Evolutionary conservation across 202 grass and related monocot genomes (phyloP).

Genomic region (Saccharum hybrid): DNA sequence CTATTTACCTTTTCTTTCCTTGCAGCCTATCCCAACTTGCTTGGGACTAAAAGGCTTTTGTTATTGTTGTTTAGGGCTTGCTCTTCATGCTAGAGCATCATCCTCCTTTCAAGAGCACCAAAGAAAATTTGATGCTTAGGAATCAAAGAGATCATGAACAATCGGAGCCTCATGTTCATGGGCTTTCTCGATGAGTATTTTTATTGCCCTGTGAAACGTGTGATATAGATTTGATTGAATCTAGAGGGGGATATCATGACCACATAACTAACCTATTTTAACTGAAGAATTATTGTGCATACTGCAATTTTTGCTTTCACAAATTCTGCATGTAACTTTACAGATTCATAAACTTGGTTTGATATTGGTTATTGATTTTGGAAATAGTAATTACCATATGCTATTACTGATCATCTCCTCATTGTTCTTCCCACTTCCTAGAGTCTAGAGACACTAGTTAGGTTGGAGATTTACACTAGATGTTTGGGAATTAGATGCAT

Average conservation of each 20-base stretch:
- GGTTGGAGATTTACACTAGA: background rate
- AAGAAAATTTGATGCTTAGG: background rate
- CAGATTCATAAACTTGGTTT: constrained; percentile 1
- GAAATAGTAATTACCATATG: background rate
- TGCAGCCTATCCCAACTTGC: background rate
- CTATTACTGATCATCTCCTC: background rate
- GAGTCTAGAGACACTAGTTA: background rate
- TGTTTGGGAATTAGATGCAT: constrained; percentile 27
- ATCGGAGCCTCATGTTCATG: background rate
- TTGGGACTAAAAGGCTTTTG: background rate
- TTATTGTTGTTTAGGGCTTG: background rate
- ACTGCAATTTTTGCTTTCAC: background rate
- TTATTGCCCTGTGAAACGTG: background rate
- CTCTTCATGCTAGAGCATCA: constrained; percentile 13
- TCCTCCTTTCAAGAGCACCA: background rate
- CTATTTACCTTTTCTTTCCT: constrained; percentile 11
- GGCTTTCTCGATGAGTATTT: background rate
- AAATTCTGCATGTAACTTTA: background rate
- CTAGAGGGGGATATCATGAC: background rate
- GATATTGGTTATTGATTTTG: background rate
- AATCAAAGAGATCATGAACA: background rate
- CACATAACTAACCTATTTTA: background rate
- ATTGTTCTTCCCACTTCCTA: no score
- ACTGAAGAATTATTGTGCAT: background rate
- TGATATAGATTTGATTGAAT: background rate